phyloP scores from a whole-genome alignment of 306 rosid species.

The Mimosa pudica region DNA sequence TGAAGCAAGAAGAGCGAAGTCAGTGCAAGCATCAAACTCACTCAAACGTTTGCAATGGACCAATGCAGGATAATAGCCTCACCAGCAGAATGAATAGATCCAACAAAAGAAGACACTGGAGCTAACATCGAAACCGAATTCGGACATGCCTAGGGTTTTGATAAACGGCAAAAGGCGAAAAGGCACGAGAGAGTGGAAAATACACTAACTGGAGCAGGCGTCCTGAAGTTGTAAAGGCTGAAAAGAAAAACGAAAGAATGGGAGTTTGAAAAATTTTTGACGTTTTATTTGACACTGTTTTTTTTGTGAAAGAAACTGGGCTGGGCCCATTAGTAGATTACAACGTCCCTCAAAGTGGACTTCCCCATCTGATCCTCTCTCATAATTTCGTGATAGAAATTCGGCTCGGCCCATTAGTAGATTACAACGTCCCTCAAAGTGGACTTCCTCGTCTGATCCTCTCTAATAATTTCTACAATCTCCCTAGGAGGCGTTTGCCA shows the following conservation, averaged over 20 bases:
- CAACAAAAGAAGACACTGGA: constrained; percentile 32
- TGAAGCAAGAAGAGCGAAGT: constrained; percentile 27
- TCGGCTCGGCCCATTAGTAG: too few species aligned
- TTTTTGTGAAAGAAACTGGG: too few species aligned
- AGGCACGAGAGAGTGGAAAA: constrained; percentile 37
- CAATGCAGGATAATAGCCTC: constrained; percentile 1
- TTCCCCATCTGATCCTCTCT: too few species aligned
- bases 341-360: too few species aligned
- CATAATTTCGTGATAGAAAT: too few species aligned
- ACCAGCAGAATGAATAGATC: constrained; percentile 54
- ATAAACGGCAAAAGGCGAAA: constrained; percentile 35
- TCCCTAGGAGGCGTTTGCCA: too few species aligned
- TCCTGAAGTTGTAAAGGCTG: constrained; percentile 33
- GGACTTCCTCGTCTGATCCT: too few species aligned
- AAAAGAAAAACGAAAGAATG: constrained; percentile 23
- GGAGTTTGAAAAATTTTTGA: constrained; percentile 7
- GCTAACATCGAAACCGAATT: constrained; percentile 27
- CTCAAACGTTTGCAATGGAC: not conserved
- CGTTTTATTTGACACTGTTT: too few species aligned
- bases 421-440: too few species aligned
- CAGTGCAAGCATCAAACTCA: not conserved
- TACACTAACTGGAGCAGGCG: constrained; percentile 41
- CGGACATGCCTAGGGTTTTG: constrained; percentile 49
- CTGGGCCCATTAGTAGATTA: too few species aligned
- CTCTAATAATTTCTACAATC: too few species aligned